Evolutionary conservation across 2,329 filamentous ascomycete genomes (phyloP), one percentile per base, ranked within the genome.

Genomic region (Aureobasidium sp.): DNA sequence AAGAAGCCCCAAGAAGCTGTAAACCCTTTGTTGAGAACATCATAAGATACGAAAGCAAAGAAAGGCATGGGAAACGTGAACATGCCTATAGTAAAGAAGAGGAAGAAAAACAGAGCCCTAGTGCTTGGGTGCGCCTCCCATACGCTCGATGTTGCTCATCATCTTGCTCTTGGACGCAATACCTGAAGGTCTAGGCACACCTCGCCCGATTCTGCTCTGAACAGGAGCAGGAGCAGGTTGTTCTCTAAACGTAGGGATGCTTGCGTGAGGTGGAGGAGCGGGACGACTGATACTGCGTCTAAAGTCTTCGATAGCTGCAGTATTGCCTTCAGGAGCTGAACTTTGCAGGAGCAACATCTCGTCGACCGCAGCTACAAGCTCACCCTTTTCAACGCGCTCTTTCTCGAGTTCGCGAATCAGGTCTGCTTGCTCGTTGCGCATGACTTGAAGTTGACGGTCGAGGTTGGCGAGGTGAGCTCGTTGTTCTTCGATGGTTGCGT

Each of bases 121-220:
- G 29, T 59, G 55, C 20, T 59, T 59, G 15, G 55, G 43, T 24
- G 46, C 43, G 13, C 51, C 51, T 6, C 90, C 90, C 91, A 95
- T 95, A 75, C 87, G 85, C 79, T 95, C 90, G 72, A 95, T 94
- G 20, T 88, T 91, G 68, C 82, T 88, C 87, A 95, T 87, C 70
- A 94, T 88, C 62, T 88, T 86, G 70, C 87, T 90, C 69, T 89
- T 82, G 15, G 77, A 76, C 9, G 69, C 71, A 32, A 60, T 60
- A 1, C 57, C 57, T 34, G 71, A 76, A 37, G 70, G 70, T 52
- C 71, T 74, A 27, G 65, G 71, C 34, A 73, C 39, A n/a, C 69
- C 67, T 65, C 71, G 70, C 3, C 75, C 75, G 64, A 79, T 78
- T 52, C 78, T 78, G 66, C 81, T 83, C 66, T 80, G 78, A 5